Evolutionary conservation across 805 yeast genomes (phyloP), one percentile per base, ranked within the genome.

Genomic region (Lachancea kluyveri): DNA sequence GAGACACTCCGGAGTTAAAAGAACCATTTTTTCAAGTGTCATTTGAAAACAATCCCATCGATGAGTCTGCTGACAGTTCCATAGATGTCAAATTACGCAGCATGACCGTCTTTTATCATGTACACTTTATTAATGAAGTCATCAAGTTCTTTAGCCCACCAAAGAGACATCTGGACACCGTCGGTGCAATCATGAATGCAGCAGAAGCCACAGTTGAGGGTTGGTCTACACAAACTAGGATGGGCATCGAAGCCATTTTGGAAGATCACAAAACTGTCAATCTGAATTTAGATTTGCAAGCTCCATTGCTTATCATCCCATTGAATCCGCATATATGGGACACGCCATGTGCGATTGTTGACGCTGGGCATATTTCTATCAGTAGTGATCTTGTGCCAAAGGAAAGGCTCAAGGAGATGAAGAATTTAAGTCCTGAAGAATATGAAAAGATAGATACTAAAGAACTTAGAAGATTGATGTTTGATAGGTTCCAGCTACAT

Each of bases 201-300:
- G 98, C 99, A 0, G 95, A 88, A 40, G 84, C 88, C 0, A 88
- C 96, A 0, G 81, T 92, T 36, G 96, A 87, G 49, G 96, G 94
- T 2, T 65, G 92, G 41, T 79, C 96, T 0, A 67, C 78, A 16
- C 95, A 87, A 52, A 92, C 97, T 0, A 67, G 96, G 48, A 70
- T 92, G 40, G 97, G 97, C 0, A 67, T 92, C 13, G 94, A 90
- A 59, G 87, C 92, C 43, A 92, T 96, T 0, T 67, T 94, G 45
- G 95, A 87, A 40, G 95, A 90, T 47, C 99, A 92, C 59, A 88
- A 87, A 52, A 90, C 97, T 0, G 59, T 87, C 36, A 79, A 87
- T 49, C 72, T 87, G 16, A 77, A 83, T 47, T 70, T 92, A 40
- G 97, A 94, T 58, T 65, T 94, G 26, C 96, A 88, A 50, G 95